phyloP scores from a whole-genome alignment of 225 moss, liverwort and hornwort genomes.

The Physcomitrellopsis africana region DNA sequence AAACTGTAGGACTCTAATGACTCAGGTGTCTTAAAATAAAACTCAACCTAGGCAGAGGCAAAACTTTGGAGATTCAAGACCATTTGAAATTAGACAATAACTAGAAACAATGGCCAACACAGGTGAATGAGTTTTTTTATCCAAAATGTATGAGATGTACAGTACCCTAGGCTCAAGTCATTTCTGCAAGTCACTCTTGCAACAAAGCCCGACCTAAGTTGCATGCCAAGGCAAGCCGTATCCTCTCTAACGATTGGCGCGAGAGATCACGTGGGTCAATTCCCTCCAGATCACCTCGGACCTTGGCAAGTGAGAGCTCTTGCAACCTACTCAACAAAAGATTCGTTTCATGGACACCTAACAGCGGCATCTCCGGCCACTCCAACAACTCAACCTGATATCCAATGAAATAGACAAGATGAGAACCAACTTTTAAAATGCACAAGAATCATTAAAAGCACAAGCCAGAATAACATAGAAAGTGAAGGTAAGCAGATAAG shows the following conservation, averaged over 20 bases:
- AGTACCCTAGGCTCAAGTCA: slow-evolving; percentile 19
- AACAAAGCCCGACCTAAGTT: slow-evolving; percentile 87
- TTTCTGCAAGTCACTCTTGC: slow-evolving; percentile 61
- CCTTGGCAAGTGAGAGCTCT: slow-evolving; percentile 82
- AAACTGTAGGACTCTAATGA: too few species aligned
- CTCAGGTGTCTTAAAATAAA: too few species aligned
- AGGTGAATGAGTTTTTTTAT: neutral
- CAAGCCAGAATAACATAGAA: neutral
- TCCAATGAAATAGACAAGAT: slow-evolving; percentile 12
- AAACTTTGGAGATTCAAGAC: too few species aligned
- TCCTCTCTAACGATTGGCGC: slow-evolving; percentile 73
- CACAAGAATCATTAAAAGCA: slow-evolving; percentile 11
- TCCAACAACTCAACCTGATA: slow-evolving; percentile 92
- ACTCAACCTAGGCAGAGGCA: too few species aligned
- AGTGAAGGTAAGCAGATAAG: too few species aligned
- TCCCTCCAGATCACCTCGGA: slow-evolving; percentile 79
- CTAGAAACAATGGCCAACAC: slow-evolving; percentile 3
- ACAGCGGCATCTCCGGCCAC: slow-evolving; percentile 90
- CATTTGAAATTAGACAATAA: too few species aligned
- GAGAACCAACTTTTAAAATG: slow-evolving; percentile 15
- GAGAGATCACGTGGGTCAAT: slow-evolving; percentile 59
- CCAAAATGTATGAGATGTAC: slow-evolving; percentile 40
- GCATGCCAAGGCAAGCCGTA: slow-evolving; percentile 89
- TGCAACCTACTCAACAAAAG: slow-evolving; percentile 80
- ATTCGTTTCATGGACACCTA: slow-evolving; percentile 74